Conservation (phyloP, 2,329 filamentous ascomycete species). For the Grosmannia huntii region DNA sequence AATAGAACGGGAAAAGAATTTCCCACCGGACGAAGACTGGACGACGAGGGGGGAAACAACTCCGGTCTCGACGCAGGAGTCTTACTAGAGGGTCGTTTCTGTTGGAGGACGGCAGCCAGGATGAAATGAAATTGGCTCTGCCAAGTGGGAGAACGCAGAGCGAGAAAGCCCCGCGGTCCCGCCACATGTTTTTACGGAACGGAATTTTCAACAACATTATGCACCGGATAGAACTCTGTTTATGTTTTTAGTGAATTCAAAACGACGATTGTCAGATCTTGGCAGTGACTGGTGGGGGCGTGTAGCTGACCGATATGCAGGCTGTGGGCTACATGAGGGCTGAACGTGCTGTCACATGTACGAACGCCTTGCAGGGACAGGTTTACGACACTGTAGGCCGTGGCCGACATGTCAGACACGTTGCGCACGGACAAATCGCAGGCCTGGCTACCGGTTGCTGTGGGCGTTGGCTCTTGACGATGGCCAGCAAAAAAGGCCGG, state of each 20-base stretch:
- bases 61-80: not conserved
- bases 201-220: not conserved
- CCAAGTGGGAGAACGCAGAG: not conserved
- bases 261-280: not conserved
- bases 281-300: not conserved
- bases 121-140: not conserved
- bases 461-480: no score
- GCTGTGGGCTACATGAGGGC: no score
- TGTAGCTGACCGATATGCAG: no score
- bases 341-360: no score
- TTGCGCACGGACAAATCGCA: no score
- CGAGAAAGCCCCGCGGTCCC: not conserved
- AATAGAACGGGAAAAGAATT: not conserved
- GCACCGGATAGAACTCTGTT: not conserved
- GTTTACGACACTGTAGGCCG: no score
- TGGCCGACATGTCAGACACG: no score
- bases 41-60: not conserved
- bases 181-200: not conserved
- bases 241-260: not conserved
- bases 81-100: not conserved
- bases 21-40: not conserved
- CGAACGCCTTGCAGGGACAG: no score
- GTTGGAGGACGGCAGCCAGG: not conserved
- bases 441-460: no score
- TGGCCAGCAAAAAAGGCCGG: no score